phyloP scores from a whole-genome alignment of 371 early-diverging fungal genomes.

The Apophysomyces sp. region DNA sequence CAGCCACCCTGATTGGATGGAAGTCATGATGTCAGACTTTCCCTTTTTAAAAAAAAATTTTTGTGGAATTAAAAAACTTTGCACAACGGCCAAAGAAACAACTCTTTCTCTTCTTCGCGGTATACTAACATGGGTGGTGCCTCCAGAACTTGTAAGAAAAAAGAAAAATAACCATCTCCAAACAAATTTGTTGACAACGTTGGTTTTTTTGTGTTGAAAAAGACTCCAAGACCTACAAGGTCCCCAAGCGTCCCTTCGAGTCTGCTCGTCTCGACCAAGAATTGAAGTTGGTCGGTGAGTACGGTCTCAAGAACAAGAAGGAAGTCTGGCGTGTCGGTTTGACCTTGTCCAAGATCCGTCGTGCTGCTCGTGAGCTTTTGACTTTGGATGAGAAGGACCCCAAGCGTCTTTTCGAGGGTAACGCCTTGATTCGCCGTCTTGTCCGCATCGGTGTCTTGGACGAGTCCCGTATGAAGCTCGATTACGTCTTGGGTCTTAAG shows the following conservation, averaged over 20 bases:
- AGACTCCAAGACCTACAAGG: conserved; percentile 95
- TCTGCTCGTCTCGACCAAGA: conserved; percentile 99
- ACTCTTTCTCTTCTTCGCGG: conserved; percentile 6
- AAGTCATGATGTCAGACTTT: neutral
- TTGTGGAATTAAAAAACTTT: neutral
- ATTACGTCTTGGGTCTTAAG: conserved; percentile 98
- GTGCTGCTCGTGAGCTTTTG: conserved; percentile 99
- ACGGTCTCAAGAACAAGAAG: conserved; percentile 99
- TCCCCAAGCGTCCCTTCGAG: conserved; percentile 99
- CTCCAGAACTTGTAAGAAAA: conserved; percentile 6
- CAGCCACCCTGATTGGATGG: neutral
- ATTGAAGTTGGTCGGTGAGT: conserved; percentile 98
- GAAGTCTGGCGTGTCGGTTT: conserved; percentile 99
- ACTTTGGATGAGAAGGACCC: conserved; percentile 98
- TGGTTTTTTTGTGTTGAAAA: neutral
- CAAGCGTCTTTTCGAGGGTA: conserved; percentile 98
- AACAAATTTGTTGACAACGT: conserved; percentile 5
- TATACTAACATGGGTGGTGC: conserved; percentile 11
- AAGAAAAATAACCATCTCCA: neutral
- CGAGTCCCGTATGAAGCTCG: conserved; percentile 97
- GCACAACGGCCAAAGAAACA: neutral
- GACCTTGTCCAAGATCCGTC: conserved; percentile 98
- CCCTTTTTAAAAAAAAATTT: neutral
- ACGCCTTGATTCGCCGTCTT: conserved; percentile 98
- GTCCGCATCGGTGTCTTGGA: conserved; percentile 98